phyloP scores from a whole-genome alignment of 306 rosid genomes.

The Cicer pinnatifidum region DNA sequence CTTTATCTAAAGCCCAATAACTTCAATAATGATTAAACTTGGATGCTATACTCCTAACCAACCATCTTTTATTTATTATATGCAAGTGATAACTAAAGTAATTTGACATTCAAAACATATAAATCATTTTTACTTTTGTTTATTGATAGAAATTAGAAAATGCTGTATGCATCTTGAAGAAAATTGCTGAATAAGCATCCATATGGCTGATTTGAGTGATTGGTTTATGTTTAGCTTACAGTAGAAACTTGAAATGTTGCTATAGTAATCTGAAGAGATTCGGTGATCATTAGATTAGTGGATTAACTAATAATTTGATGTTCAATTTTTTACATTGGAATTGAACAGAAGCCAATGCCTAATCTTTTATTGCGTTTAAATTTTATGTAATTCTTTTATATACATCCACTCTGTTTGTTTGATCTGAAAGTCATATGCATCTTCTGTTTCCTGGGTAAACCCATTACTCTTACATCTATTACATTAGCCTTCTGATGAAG shows the following conservation, averaged over 20 bases:
- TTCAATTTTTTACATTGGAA: constrained; percentile 26
- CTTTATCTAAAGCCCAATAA: constrained; percentile 1
- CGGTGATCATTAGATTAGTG: not conserved
- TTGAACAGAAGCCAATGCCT: not conserved
- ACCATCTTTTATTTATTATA: constrained; percentile 14
- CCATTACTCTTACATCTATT: constrained; percentile 8
- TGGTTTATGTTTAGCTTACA: constrained; percentile 20
- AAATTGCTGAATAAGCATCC: constrained; percentile 26
- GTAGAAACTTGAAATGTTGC: not conserved
- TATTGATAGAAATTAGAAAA: constrained; percentile 29
- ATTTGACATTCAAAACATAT: constrained; percentile 5
- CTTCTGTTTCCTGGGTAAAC: constrained; percentile 29
- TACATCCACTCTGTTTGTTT: constrained; percentile 3
- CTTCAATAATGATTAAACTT: constrained; percentile 10
- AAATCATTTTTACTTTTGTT: constrained; percentile 2
- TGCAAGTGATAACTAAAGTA: not conserved
- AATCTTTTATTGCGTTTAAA: constrained; percentile 4
- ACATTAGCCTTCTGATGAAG: constrained; percentile 30
- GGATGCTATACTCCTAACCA: constrained; percentile 2
- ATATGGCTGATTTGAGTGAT: constrained; percentile 25
- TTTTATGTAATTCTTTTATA: constrained; percentile 28
- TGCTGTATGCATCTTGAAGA: constrained; percentile 20
- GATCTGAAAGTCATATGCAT: constrained; percentile 31
- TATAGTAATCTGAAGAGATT: constrained; percentile 32
- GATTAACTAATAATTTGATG: constrained; percentile 7